phyloP scores from a whole-genome alignment of 305 asterid genomes.

The Fraxinus dipetala region DNA sequence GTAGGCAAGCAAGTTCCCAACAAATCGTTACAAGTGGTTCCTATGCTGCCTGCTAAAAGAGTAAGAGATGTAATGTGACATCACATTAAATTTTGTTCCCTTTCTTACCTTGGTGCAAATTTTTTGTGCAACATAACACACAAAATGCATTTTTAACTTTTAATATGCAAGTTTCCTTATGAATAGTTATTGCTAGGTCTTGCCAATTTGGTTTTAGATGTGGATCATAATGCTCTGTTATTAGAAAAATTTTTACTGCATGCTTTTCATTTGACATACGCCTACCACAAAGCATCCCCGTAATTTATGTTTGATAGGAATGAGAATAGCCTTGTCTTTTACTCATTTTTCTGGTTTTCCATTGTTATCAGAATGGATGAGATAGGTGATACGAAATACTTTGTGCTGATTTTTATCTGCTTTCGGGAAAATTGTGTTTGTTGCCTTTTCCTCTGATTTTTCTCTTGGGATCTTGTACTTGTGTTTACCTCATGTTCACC shows the following conservation, averaged over 20 bases:
- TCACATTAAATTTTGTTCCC: neutral
- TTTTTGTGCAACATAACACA: neutral
- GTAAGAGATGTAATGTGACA: neutral
- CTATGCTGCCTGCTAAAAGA: neutral
- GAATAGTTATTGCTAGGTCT: neutral
- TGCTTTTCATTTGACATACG: neutral
- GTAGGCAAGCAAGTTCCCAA: neutral
- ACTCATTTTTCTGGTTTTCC: neutral
- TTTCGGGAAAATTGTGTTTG: neutral
- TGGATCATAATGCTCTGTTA: neutral
- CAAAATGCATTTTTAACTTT: neutral
- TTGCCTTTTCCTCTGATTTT: conserved; percentile 4
- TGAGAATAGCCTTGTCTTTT: neutral
- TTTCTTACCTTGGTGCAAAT: neutral
- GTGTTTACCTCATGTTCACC: neutral
- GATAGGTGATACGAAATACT: neutral
- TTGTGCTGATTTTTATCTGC: neutral
- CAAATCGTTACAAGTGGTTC: neutral
- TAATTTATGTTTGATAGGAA: neutral
- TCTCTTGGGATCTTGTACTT: conserved; percentile 11
- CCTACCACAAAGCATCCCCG: neutral
- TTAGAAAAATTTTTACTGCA: neutral
- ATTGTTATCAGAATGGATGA: neutral
- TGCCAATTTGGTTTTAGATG: neutral
- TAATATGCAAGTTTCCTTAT: neutral